Conservation (phyloP, 768 basidiomycete species). For the Russula sp. region DNA sequence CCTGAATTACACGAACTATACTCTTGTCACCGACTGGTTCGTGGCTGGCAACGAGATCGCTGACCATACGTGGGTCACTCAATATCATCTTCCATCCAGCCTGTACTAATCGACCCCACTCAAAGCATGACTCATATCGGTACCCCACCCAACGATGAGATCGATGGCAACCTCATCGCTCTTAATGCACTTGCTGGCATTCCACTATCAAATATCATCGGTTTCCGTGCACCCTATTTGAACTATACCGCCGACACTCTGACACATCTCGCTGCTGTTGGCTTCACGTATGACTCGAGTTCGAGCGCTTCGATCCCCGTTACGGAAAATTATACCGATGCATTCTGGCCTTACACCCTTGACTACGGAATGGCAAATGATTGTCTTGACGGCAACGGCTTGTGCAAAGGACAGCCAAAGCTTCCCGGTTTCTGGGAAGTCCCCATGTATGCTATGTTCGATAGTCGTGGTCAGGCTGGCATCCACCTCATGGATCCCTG, state of each 20-base stretch:
- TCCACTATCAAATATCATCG: conserved; percentile 57
- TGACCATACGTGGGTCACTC: conserved; percentile 60
- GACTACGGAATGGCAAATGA: conserved; percentile 79
- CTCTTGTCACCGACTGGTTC: conserved; percentile 74
- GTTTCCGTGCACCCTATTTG: conserved; percentile 78
- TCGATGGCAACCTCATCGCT: conserved; percentile 75
- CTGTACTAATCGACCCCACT: not conserved
- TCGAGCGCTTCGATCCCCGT: conserved; percentile 61
- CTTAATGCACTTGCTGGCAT: conserved; percentile 78
- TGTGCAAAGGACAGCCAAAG: conserved; percentile 67
- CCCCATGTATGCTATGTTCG: conserved; percentile 80
- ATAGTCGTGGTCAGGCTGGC: conserved; percentile 51
- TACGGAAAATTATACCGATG: conserved; percentile 60
- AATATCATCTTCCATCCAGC: not conserved
- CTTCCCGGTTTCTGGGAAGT: conserved; percentile 82
- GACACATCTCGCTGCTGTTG: conserved; percentile 48
- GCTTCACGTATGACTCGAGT: conserved; percentile 73
- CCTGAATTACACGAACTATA: conserved; percentile 71
- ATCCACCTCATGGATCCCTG: conserved; percentile 81
- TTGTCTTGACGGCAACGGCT: conserved; percentile 52
- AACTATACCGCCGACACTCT: conserved; percentile 64
- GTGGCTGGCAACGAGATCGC: conserved; percentile 83
- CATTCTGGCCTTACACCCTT: conserved; percentile 81
- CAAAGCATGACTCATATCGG: conserved; percentile 76
- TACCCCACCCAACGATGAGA: conserved; percentile 56